phyloP scores from a whole-genome alignment of 768 basidiomycete genomes.

The Agrocybe pediades region DNA sequence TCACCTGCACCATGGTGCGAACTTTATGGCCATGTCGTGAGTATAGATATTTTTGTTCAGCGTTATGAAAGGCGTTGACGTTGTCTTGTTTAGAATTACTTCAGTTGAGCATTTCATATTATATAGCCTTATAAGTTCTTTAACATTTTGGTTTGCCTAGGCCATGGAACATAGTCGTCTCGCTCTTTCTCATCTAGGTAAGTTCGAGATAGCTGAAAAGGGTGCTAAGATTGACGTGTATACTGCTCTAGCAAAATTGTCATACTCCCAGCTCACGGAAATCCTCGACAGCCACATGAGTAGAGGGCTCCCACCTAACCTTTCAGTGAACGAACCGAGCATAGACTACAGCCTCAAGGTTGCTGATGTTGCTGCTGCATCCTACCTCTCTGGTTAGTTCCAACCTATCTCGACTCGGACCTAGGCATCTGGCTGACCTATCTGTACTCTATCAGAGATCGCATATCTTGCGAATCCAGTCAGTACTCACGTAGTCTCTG shows the following conservation, averaged over 20 bases:
- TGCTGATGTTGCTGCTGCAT: slow-evolving; percentile 6
- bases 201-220: background rate
- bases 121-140: too few relatives aligned
- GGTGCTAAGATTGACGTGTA: background rate
- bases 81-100: background rate
- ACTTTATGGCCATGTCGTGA: slow-evolving; percentile 10
- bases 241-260: background rate
- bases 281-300: slow-evolving; percentile 6
- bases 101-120: background rate
- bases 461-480: slow-evolving; percentile 9
- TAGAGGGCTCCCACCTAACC: slow-evolving; percentile 7
- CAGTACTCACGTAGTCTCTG: slow-evolving; percentile 8
- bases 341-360: slow-evolving; percentile 7
- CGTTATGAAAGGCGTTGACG: background rate
- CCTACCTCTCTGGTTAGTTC: slow-evolving; percentile 5
- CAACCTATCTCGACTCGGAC: background rate
- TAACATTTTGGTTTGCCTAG: background rate
- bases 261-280: slow-evolving; percentile 5
- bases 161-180: slow-evolving; percentile 9
- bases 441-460: background rate
- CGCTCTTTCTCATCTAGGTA: slow-evolving; percentile 2
- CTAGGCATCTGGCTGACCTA: background rate
- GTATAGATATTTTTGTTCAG: background rate
- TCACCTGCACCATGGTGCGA: slow-evolving; percentile 7
- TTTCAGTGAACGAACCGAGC: slow-evolving; percentile 5